Base-by-base conservation (phyloP, 208 protist genomes). In the Leishmania braziliensis region DNA sequence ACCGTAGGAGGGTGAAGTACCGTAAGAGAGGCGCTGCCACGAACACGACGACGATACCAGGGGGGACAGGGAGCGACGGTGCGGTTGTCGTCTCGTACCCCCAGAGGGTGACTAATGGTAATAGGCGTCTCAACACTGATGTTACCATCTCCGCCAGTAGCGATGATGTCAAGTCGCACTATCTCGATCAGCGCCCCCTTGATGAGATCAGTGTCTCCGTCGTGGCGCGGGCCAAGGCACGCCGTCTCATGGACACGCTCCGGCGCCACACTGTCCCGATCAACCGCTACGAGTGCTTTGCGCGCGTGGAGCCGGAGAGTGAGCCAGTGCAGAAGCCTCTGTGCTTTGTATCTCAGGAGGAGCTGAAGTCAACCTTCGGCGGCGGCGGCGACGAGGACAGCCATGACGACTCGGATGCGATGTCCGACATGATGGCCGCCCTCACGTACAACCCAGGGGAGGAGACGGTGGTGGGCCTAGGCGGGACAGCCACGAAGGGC, bases 171-270 rank as follows among this genome's bases (percentile, higher is more conserved):
- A 66, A 54, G 69, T 66, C 74, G 71, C 83, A 74, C 26, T 82
- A 81, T 43, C 75, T 92, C 14, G 39, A 79, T 39, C 78, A 86
- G 39, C 86, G 90, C 14, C 90, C 88, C 69, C 73, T 86, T 77
- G 83, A 97, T 80, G 92, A 93, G 78, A 93, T 97, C 66, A 89
- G 83, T 58, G 80, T 80, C 29, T 93, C 89, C 29, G 82, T 93
- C 66, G 81, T 97, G 20, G 93, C 93, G 20, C 86, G 93, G 33
- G 89, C 91, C 10, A 93, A 95, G 78, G 92, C 92, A 3, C 86
- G 93, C 14, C 86, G 85, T 12, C 50, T 97, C 48, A 87, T 97
- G 75, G 86, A 95, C 75, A 77, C 84, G 65, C 87, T 97, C 68
- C 90, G 89, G 16, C 78, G 78, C 56, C 86, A 89, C 51, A 88